Evolutionary conservation across 306 rosid species (phyloP).

Genomic region (Vigna mungo): DNA sequence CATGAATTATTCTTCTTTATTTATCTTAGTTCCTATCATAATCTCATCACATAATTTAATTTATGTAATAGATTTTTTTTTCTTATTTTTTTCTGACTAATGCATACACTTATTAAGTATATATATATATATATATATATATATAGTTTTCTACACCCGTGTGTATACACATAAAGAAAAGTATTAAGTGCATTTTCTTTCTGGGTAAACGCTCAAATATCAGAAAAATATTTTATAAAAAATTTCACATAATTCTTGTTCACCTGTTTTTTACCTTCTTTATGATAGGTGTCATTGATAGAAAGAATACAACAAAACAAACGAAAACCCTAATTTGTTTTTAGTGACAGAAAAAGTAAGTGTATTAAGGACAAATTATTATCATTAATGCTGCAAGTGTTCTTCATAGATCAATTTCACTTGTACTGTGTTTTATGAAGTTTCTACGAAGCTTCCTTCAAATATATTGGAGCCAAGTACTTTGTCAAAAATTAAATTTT

Average conservation of each 20-base stretch:
- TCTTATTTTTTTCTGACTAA: too few species aligned
- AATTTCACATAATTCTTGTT: background rate
- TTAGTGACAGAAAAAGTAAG: background rate
- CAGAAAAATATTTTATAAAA: too few species aligned
- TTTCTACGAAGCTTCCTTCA: conserved; percentile 38
- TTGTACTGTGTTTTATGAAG: conserved; percentile 7
- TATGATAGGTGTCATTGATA: background rate
- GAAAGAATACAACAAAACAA: background rate
- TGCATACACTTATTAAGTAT: too few species aligned
- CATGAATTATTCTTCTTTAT: too few species aligned
- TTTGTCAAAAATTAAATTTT: background rate
- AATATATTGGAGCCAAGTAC: background rate
- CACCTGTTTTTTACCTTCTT: background rate
- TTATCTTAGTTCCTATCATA: too few species aligned
- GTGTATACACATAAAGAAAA: too few species aligned
- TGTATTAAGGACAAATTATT: too few species aligned
- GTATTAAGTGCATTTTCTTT: too few species aligned
- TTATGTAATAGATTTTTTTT: too few species aligned
- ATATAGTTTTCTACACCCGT: background rate
- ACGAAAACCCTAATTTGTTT: background rate
- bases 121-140: background rate
- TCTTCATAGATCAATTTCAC: background rate
- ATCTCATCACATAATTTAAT: too few species aligned
- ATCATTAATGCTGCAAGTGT: too few species aligned
- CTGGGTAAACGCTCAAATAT: too few species aligned